A percentile compares a stretch with the other conserved stretches of the same genome.
These are phyloP conservation scores for Castanopsis chinensis DNA, from an alignment of 306 rosid genomes.

Conservation along the genomic window DNA sequence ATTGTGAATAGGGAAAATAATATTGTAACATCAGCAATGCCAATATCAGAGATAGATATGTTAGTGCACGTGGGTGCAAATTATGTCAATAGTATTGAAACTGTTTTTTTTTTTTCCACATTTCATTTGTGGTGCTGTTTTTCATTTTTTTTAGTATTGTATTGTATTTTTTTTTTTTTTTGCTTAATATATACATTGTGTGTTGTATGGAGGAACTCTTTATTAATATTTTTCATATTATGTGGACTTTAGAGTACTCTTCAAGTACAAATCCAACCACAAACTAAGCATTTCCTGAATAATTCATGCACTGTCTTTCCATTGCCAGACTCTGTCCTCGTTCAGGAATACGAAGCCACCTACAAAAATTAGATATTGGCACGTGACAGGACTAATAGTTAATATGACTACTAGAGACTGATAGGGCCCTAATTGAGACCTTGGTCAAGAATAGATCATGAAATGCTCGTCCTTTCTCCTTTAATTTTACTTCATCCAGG, in stretches of 20 bases:
- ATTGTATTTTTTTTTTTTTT: neutral
- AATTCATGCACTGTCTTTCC: neutral
- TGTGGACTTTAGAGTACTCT: neutral
- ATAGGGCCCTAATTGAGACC: constrained; percentile 42
- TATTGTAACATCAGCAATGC: constrained; percentile 8
- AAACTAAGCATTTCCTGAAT: neutral
- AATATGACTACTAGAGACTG: neutral
- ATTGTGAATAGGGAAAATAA: constrained; percentile 14
- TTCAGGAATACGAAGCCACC: neutral
- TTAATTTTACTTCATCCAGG: constrained; percentile 82
- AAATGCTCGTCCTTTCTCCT: constrained; percentile 94
- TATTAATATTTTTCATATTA: neutral
- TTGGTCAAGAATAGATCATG: constrained; percentile 93
- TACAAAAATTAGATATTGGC: constrained; percentile 19
- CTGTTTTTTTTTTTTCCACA: neutral
- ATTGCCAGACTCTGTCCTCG: neutral
- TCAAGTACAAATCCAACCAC: neutral
- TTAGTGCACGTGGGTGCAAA: neutral
- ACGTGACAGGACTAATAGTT: neutral
- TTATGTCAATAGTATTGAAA: neutral
- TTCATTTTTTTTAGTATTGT: neutral
- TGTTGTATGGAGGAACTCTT: neutral
- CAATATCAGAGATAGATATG: neutral
- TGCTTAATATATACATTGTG: neutral
- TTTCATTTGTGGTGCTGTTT: no score